Base-by-base conservation (phyloP, 2,329 filamentous ascomycete genomes). In the Trichoderma endophyticum region DNA sequence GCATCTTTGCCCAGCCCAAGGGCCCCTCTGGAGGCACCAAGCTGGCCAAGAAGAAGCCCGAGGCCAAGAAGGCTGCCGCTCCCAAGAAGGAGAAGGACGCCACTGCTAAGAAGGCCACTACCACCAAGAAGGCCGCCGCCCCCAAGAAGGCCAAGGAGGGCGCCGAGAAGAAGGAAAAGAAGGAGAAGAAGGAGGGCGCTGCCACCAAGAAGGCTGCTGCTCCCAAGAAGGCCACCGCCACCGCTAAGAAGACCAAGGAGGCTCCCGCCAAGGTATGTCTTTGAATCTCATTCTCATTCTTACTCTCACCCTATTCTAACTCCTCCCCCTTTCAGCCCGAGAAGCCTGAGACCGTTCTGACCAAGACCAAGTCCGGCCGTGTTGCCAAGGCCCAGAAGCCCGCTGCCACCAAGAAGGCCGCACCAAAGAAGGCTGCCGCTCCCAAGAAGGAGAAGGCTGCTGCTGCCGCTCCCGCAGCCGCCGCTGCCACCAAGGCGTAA, bases 1-100 rank as follows among this genome's bases (percentile, higher is more conserved):
- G 93, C 74, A 88, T 93, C 78, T 97, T 97, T 81, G 88, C 91
- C 80, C 94, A 95, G 82, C 95, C 94, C 79, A 97, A 97, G 90
- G 94, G 94, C 78, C 88, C 93, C 73, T 97, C 94, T 75, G 94
- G 94, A 73, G 92, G 93, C 76, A 94, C 96, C 83, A 97, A 97
- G 91, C 91, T 97, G 73, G 92, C 92, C 73, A 95, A 95, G 90
- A 94, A 94, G 86, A 82, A 86, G 76, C 77, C 79, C 26, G 81
- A 82, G 76, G 77, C 81, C 67, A 83, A 83, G 80, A 81, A 81
- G 78, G 75, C 77, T 60, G 79, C 75, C 54, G 77, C 76, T 56
- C 73, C 78, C 62, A 78, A 79, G 77, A 79, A 79, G 75, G 79
- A 80, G 76, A 79, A 80, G 77, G 77, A 81, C 71, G 68, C 72